A percentile compares a stretch with the other conserved stretches of the same genome.
phyloP scores from a whole-genome alignment of 2,329 filamentous ascomycete species.

The Tolypocladium ophioglossoides region DNA sequence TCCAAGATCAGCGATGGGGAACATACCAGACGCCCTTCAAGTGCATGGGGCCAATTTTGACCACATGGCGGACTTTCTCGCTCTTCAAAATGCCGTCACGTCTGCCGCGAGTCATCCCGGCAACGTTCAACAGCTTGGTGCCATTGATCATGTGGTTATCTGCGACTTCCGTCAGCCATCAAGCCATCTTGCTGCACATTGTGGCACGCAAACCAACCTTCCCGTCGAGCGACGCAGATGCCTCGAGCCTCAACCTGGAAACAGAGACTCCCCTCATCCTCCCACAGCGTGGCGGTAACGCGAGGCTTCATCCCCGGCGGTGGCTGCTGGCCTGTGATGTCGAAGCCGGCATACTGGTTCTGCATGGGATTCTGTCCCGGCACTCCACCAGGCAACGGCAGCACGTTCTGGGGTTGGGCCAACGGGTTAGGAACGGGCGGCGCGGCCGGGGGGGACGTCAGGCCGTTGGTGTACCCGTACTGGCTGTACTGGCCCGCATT shows the following conservation, averaged over 20 bases:
- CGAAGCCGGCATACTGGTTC: slow-evolving; percentile 52
- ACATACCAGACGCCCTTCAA: slow-evolving; percentile 92
- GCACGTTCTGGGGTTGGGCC: slow-evolving; percentile 48
- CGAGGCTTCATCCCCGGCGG: slow-evolving; percentile 93
- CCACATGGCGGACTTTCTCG: slow-evolving; percentile 91
- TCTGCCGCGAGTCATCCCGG: slow-evolving; percentile 92
- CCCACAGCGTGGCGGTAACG: slow-evolving; percentile 94
- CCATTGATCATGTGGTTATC: slow-evolving; percentile 99
- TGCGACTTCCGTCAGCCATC: slow-evolving; percentile 21
- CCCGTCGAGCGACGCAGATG: slow-evolving; percentile 87
- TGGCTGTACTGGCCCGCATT: slow-evolving; percentile 49
- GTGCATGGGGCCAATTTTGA: slow-evolving; percentile 99
- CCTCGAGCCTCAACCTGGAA: slow-evolving; percentile 96
- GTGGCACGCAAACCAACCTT: slow-evolving; percentile 48
- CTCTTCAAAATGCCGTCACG: slow-evolving; percentile 96
- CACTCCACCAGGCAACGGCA: slow-evolving; percentile 54
- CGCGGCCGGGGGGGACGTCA: slow-evolving; percentile 67
- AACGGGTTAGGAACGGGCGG: slow-evolving; percentile 62
- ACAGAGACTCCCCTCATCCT: slow-evolving; percentile 94
- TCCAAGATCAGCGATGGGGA: slow-evolving; percentile 6
- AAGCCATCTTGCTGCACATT: neutral
- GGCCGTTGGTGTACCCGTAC: slow-evolving; percentile 66
- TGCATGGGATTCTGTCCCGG: slow-evolving; percentile 37
- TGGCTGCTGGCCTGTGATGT: slow-evolving; percentile 84
- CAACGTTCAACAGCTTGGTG: slow-evolving; percentile 92